A percentile compares a stretch with the other conserved stretches of the same genome.
Evolutionary conservation across 2,329 filamentous ascomycete species (phyloP).

Genomic region (Claviceps pusilla): DNA sequence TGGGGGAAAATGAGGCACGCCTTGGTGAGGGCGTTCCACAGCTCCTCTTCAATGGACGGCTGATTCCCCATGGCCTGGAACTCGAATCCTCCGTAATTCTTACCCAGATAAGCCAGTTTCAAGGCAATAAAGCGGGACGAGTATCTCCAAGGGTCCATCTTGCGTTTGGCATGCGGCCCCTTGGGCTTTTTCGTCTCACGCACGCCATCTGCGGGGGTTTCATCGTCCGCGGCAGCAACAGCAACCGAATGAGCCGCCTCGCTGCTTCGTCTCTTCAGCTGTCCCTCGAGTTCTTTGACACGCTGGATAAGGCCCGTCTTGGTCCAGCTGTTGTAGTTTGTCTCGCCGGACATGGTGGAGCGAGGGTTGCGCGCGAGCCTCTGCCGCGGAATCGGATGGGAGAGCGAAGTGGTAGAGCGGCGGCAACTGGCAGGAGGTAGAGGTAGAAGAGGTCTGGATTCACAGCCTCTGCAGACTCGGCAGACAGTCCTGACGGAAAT

Average conservation of each 20-base stretch:
- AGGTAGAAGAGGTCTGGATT: too few species aligned
- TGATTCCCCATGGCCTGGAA: conserved; percentile 58
- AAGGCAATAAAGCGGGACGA: conserved; percentile 72
- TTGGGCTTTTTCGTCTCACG: conserved; percentile 9
- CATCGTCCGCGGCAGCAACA: conserved; percentile 10
- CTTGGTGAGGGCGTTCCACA: conserved; percentile 83
- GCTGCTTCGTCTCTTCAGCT: conserved; percentile 36
- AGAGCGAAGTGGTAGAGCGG: conserved; percentile 6
- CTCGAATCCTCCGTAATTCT: conserved; percentile 85
- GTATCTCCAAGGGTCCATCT: conserved; percentile 68
- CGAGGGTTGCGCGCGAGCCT: neutral
- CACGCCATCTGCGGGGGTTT: neutral
- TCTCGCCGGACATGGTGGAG: conserved; percentile 17
- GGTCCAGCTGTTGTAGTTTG: conserved; percentile 51
- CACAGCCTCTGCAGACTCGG: conserved; percentile 4
- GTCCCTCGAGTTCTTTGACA: conserved; percentile 51
- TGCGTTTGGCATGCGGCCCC: conserved; percentile 27
- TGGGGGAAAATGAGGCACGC: conserved; percentile 66
- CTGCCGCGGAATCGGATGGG: neutral
- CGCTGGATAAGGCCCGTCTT: conserved; percentile 52
- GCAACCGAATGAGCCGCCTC: conserved; percentile 12
- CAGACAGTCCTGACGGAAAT: conserved; percentile 11
- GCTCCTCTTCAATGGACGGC: conserved; percentile 78
- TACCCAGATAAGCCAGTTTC: conserved; percentile 86
- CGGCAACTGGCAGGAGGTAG: too few species aligned